Conservation (phyloP, 257 asterid species). For the Gardenia jasminoides region DNA sequence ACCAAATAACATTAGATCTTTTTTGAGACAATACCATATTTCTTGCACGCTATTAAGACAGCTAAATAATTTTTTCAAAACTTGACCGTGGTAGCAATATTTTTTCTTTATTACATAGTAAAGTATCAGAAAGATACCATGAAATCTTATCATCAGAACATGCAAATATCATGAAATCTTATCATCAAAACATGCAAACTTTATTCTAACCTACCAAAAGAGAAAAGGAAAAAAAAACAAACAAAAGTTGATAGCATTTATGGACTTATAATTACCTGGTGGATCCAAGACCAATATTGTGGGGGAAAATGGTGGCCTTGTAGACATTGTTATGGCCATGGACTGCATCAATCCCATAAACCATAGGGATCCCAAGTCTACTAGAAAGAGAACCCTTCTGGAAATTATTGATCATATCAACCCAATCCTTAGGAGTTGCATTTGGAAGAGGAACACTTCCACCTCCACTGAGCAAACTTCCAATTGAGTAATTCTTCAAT, state of each 20-base stretch:
- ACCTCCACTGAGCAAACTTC: conserved; percentile 27
- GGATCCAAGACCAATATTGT: conserved; percentile 29
- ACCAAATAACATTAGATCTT: too few species aligned
- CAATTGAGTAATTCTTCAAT: conserved; percentile 18
- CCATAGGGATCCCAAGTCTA: conserved; percentile 25
- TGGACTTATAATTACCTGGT: conserved; percentile 8
- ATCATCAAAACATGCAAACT: neutral
- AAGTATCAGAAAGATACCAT: too few species aligned
- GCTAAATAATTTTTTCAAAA: too few species aligned
- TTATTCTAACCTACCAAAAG: too few species aligned
- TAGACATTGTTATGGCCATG: conserved; percentile 27
- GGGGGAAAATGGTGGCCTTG: conserved; percentile 28
- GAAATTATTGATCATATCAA: conserved; percentile 14
- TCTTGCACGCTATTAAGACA: too few species aligned
- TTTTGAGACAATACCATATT: too few species aligned
- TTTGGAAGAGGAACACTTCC: conserved; percentile 22
- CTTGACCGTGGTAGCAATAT: too few species aligned
- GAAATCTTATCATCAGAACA: too few species aligned
- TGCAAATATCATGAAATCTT: too few species aligned
- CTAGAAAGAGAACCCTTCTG: conserved; percentile 26
- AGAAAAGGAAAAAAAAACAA: neutral
- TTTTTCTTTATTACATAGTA: too few species aligned
- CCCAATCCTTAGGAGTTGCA: conserved; percentile 24
- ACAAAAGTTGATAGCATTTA: neutral
- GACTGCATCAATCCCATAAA: conserved; percentile 31